These are phyloP conservation scores for Nakataea oryzae DNA, from an alignment of 2,329 filamentous ascomycete species.

Conservation along the genomic window DNA sequence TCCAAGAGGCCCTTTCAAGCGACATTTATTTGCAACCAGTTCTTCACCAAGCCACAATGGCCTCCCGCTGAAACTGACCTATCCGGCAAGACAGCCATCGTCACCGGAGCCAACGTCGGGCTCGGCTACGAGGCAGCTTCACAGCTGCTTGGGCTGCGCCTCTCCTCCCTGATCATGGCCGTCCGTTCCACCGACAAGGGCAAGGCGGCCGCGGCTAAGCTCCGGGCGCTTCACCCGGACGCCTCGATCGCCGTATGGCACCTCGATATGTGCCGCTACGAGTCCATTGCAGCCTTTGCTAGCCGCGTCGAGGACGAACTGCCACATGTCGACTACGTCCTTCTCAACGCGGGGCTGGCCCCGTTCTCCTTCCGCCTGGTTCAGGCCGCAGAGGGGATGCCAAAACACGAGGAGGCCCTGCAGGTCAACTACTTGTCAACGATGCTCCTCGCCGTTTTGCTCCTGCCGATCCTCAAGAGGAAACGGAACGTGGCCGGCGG, in stretches of 20 bases:
- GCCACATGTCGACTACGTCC: conserved; percentile 1
- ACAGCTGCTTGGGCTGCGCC: conserved; percentile 7
- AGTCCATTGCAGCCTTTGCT: conserved; percentile 5
- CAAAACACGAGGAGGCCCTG: conserved; percentile 18
- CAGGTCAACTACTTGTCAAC: conserved; percentile 23
- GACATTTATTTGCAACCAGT: conserved; percentile 6
- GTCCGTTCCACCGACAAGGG: conserved; percentile 7
- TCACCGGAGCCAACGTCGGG: conserved; percentile 8
- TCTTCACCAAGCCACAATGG: conserved; percentile 1
- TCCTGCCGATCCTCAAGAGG: conserved; percentile 14
- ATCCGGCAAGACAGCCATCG: conserved; percentile 11
- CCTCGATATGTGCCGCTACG: conserved; percentile 7
- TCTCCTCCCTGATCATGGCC: conserved; percentile 7
- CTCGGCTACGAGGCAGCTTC: conserved; percentile 6
- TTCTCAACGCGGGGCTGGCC: not conserved
- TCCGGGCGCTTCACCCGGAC: conserved; percentile 4
- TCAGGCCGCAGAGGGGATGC: conserved; percentile 3
- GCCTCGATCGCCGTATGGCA: conserved; percentile 4
- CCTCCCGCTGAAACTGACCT: not conserved
- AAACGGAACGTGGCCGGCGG: conserved; percentile 5
- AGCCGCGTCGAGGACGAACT: not conserved
- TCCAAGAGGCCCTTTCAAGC: conserved; percentile 3
- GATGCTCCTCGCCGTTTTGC: conserved; percentile 15
- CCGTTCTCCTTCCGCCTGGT: not conserved
- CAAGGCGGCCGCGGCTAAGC: conserved; percentile 5